A percentile compares a stretch with the other conserved stretches of the same genome.
These are phyloP conservation scores for Boechera retrofracta DNA, from an alignment of 345 rosid species.

Conservation along the genomic window DNA sequence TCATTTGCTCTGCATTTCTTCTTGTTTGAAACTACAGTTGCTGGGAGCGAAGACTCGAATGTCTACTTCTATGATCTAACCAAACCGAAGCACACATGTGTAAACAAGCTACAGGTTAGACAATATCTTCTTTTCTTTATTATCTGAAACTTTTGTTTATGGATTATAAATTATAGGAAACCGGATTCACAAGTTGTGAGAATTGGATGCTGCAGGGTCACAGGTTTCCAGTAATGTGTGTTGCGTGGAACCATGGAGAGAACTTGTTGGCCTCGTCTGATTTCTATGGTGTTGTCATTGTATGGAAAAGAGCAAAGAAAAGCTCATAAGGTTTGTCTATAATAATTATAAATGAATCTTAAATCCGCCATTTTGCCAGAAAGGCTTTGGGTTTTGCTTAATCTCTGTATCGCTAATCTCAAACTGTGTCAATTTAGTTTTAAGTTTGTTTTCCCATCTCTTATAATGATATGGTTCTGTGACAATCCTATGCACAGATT, in stretches of 20 bases:
- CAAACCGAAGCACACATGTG: constrained; percentile 83
- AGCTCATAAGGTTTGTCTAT: constrained; percentile 45
- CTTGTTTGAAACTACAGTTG: constrained; percentile 55
- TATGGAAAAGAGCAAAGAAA: constrained; percentile 95
- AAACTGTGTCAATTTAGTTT: constrained; percentile 12
- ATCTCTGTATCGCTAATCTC: constrained; percentile 20
- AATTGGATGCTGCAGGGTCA: constrained; percentile 70
- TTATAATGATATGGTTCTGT: neutral
- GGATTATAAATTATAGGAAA: neutral
- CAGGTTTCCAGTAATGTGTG: constrained; percentile 80
- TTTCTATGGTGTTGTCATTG: constrained; percentile 85
- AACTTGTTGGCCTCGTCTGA: constrained; percentile 95
- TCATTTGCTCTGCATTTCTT: constrained; percentile 24
- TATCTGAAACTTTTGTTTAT: constrained; percentile 11
- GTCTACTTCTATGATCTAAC: constrained; percentile 93
- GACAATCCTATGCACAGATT: neutral
- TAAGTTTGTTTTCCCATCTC: neutral
- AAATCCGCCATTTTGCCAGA: constrained; percentile 7
- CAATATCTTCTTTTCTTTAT: neutral
- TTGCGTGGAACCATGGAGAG: constrained; percentile 98
- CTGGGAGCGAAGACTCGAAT: constrained; percentile 93
- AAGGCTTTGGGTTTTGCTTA: constrained; percentile 13
- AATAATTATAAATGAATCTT: constrained; percentile 12
- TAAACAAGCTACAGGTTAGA: constrained; percentile 92
- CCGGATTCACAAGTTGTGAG: neutral